Percentiles rank a stretch among this genome's conserved stretches.
phyloP scores from a whole-genome alignment of 2,329 filamentous ascomycete species.

The Aspergillus pseudoviridinutans region DNA sequence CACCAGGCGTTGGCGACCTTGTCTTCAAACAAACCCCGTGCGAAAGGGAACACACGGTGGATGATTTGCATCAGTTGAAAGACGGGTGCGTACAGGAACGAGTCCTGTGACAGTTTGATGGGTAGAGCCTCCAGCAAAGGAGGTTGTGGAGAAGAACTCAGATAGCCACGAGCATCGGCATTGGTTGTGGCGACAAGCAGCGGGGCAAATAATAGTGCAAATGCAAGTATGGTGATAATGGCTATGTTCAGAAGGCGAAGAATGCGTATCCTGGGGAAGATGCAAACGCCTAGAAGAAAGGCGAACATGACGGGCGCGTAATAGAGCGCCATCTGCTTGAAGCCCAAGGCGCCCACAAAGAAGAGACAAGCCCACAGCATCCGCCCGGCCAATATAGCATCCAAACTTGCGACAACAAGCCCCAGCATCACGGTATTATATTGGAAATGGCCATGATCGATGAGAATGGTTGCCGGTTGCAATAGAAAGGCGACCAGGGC shows the following conservation, averaged over 20 bases:
- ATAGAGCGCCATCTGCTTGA: constrained; percentile 99
- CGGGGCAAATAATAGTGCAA: constrained; percentile 71
- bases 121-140: constrained; percentile 56
- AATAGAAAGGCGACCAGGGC: constrained; percentile 86
- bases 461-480: constrained; percentile 84
- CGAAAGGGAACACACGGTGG: constrained; percentile 92
- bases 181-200: constrained; percentile 68
- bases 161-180: constrained; percentile 62
- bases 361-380: constrained; percentile 87
- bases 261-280: constrained; percentile 68
- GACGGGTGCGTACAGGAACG: constrained; percentile 68
- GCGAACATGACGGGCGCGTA: constrained; percentile 92
- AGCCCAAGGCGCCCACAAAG: constrained; percentile 89
- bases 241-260: constrained; percentile 71
- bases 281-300: constrained; percentile 80
- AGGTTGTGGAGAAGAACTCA: constrained; percentile 59
- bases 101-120: constrained; percentile 57
- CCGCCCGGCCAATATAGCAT: constrained; percentile 79
- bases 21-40: constrained; percentile 94
- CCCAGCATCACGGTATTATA: constrained; percentile 99
- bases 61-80: constrained; percentile 79
- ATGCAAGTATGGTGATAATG: constrained; percentile 66
- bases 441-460: constrained; percentile 95
- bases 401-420: constrained; percentile 78
- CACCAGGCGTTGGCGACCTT: constrained; percentile 99